Evolutionary conservation across 257 asterid genomes (phyloP).

Genomic region (Solanum sejunctum): DNA sequence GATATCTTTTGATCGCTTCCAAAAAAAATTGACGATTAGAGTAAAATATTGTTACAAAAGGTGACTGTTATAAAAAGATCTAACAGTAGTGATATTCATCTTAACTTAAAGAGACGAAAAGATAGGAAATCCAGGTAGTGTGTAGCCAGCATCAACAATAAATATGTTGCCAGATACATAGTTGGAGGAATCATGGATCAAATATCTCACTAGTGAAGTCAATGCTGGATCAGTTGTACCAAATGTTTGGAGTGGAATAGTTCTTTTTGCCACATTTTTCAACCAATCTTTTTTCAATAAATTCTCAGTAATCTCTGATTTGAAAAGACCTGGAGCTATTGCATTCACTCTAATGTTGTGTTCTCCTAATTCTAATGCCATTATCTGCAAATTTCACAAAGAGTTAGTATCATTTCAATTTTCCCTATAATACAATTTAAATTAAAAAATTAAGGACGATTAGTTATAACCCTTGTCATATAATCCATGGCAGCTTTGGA

Average conservation of each 20-base stretch:
- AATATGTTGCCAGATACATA: conserved; percentile 50
- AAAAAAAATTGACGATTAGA: background rate
- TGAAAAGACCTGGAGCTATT: conserved; percentile 58
- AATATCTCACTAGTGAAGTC: conserved; percentile 45
- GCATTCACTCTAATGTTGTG: conserved; percentile 62
- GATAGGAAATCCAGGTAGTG: conserved; percentile 45
- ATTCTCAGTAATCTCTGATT: conserved; percentile 54
- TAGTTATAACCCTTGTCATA: conserved; percentile 32
- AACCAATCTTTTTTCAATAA: conserved; percentile 51
- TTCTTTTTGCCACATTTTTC: conserved; percentile 24
- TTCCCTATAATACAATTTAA: no score
- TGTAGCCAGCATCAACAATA: conserved; percentile 50
- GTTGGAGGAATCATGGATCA: conserved; percentile 49
- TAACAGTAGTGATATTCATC: background rate
- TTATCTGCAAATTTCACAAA: conserved; percentile 14
- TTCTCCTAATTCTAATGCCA: conserved; percentile 31
- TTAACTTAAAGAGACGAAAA: conserved; percentile 50
- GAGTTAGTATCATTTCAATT: background rate
- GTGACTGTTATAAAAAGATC: background rate
- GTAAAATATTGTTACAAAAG: background rate
- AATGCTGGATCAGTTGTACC: conserved; percentile 60
- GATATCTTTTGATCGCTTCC: background rate
- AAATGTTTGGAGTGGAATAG: conserved; percentile 33
- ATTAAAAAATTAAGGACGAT: background rate
- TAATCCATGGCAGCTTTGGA: conserved; percentile 39